Percentiles rank a stretch among this genome's conserved stretches.
These are phyloP conservation scores for Mentha longifolia DNA, from an alignment of 257 asterid genomes.

Conservation along the genomic window DNA sequence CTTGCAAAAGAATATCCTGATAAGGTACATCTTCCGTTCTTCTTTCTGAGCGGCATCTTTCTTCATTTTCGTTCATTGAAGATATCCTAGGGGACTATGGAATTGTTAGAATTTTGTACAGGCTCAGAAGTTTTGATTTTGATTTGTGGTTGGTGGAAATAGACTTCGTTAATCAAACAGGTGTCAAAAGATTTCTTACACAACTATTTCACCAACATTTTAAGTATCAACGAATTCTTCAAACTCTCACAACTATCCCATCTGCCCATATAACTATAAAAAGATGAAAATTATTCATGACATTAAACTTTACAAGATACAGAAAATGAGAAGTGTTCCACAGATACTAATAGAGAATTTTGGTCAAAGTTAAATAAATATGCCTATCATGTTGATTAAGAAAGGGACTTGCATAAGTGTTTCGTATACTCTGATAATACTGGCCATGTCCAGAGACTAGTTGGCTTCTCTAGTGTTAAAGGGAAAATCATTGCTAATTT, in stretches of 20 bases:
- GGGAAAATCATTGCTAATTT: not conserved
- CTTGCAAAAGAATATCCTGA: slow-evolving; percentile 83
- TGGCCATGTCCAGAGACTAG: not conserved
- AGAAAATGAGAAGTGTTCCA: slow-evolving; percentile 7
- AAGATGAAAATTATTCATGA: not conserved
- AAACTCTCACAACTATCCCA: not conserved
- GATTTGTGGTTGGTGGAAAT: slow-evolving; percentile 18
- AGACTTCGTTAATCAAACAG: slow-evolving; percentile 8
- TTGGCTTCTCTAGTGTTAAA: not conserved
- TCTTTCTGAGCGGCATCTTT: not conserved
- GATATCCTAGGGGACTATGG: slow-evolving; percentile 8
- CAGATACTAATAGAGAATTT: not conserved
- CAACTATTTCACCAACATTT: slow-evolving; percentile 12
- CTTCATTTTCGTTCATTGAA: slow-evolving; percentile 6
- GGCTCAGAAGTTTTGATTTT: slow-evolving; percentile 15
- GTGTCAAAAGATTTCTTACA: not conserved
- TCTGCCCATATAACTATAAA: not conserved
- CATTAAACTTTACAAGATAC: not conserved
- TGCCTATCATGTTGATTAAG: not conserved
- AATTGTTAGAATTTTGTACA: slow-evolving; percentile 4
- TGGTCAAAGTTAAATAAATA: slow-evolving; percentile 1
- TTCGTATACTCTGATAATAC: not conserved
- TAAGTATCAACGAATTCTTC: not conserved
- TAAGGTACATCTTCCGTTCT: slow-evolving; percentile 60
- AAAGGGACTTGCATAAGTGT: not conserved